Evolutionary conservation across 192 early-diverging fungal genomes (phyloP).

Genomic region (Backusella psychrophila): DNA sequence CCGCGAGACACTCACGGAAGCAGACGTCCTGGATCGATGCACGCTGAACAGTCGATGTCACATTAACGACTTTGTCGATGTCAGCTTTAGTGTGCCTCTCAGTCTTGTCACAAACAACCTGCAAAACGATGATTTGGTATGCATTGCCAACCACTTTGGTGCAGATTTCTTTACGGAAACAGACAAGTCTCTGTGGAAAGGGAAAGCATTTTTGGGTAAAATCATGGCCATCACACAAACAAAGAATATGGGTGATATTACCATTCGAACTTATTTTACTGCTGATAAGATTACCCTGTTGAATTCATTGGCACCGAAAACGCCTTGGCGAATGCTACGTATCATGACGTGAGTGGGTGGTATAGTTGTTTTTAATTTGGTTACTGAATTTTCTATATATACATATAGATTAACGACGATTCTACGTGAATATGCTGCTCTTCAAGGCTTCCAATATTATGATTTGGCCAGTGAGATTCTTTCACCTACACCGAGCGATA

Average conservation of each 20-base stretch:
- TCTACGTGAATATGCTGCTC: conserved; percentile 80
- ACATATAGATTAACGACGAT: conserved; percentile 65
- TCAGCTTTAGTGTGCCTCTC: conserved; percentile 46
- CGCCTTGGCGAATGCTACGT: conserved; percentile 41
- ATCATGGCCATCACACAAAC: conserved; percentile 43
- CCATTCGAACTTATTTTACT: conserved; percentile 44
- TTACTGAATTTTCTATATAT: background rate
- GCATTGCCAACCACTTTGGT: conserved; percentile 49
- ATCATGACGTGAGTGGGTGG: conserved; percentile 37
- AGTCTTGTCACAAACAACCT: conserved; percentile 20
- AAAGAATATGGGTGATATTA: conserved; percentile 44
- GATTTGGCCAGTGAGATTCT: conserved; percentile 65
- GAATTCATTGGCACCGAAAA: conserved; percentile 42
- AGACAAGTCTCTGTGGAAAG: conserved; percentile 24
- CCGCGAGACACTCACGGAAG: conserved; percentile 59
- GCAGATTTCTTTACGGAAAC: conserved; percentile 29
- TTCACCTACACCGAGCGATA: conserved; percentile 41
- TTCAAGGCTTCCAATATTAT: conserved; percentile 63
- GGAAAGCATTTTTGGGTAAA: conserved; percentile 54
- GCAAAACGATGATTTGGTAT: conserved; percentile 64
- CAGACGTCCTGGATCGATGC: conserved; percentile 42
- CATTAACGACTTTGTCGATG: conserved; percentile 75
- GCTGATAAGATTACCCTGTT: conserved; percentile 41
- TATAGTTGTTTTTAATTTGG: background rate
- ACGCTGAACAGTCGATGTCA: conserved; percentile 52